phyloP scores from a whole-genome alignment of 1,284 basidiomycete species.

The Neonothopanus nambi region DNA sequence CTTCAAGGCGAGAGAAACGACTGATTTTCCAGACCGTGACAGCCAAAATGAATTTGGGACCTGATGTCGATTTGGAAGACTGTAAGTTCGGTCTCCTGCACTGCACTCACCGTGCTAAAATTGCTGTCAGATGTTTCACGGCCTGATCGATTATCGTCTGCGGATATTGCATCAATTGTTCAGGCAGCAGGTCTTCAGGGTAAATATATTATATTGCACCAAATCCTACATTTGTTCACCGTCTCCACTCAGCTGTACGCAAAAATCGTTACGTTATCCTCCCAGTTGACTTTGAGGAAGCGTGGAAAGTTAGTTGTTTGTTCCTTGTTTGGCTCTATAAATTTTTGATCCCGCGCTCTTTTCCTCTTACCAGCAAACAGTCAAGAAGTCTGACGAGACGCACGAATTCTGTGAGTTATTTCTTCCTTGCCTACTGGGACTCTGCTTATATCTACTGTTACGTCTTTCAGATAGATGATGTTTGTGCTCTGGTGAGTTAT shows the following conservation, averaged over 20 bases:
- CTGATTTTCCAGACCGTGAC: constrained; percentile 99
- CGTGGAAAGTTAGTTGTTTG: constrained; percentile 90
- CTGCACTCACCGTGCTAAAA: not conserved
- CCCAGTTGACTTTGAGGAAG: constrained; percentile 97
- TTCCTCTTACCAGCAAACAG: constrained; percentile 69
- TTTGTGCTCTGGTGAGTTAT: not conserved
- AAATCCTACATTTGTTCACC: constrained; percentile 9
- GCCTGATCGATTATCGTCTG: constrained; percentile 93
- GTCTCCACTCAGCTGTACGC: constrained; percentile 71
- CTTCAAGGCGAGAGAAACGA: constrained; percentile 93
- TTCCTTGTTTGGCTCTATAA: constrained; percentile 31
- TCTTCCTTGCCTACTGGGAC: constrained; percentile 8
- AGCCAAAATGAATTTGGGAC: constrained; percentile 96
- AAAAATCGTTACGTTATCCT: constrained; percentile 98
- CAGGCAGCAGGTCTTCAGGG: constrained; percentile 98
- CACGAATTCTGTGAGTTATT: constrained; percentile 87
- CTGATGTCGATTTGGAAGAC: constrained; percentile 98
- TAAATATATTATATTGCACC: constrained; percentile 38
- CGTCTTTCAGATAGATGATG: constrained; percentile 21
- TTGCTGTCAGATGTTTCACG: constrained; percentile 81
- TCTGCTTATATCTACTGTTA: not conserved
- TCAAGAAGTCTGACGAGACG: constrained; percentile 92
- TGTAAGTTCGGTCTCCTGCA: constrained; percentile 55
- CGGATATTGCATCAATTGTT: constrained; percentile 94
- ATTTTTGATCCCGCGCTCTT: constrained; percentile 35